Percentiles rank a stretch among this genome's conserved stretches.
phyloP scores from a whole-genome alignment of 306 rosid species.

The Trichosanthes truncata region DNA sequence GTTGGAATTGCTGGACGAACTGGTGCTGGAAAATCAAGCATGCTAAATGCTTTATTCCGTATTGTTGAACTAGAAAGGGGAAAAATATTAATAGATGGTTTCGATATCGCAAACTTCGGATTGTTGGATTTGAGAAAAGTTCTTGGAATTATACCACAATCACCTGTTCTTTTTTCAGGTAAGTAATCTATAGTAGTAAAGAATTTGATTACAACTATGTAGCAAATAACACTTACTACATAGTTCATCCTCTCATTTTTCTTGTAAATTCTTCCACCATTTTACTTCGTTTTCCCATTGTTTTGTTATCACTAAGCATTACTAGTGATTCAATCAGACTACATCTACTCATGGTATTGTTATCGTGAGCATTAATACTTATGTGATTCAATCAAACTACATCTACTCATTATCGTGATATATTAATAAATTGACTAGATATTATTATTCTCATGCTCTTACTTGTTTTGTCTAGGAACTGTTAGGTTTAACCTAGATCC shows the following conservation, averaged over 20 bases:
- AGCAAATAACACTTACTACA: neutral
- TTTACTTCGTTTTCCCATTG: too few relatives aligned
- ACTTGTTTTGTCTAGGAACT: conserved; percentile 22
- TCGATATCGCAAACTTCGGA: conserved; percentile 31
- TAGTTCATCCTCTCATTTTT: neutral
- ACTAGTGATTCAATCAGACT: too few relatives aligned
- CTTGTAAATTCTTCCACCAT: too few relatives aligned
- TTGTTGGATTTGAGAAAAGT: conserved; percentile 31
- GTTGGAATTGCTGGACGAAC: conserved; percentile 46
- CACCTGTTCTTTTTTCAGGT: conserved; percentile 46
- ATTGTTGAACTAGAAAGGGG: conserved; percentile 42
- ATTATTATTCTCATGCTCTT: neutral
- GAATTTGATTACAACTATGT: neutral
- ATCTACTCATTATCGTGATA: too few relatives aligned
- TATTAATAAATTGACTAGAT: neutral
- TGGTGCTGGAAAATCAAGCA: conserved; percentile 45
- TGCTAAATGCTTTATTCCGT: conserved; percentile 37
- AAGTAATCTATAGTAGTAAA: neutral
- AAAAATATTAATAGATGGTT: conserved; percentile 33
- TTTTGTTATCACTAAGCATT: too few relatives aligned
- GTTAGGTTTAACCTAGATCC: conserved; percentile 57
- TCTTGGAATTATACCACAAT: conserved; percentile 42
- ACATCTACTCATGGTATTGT: too few relatives aligned
- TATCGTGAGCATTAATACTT: too few relatives aligned
- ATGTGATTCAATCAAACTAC: too few relatives aligned